Percentiles rank a stretch among this genome's conserved stretches.
phyloP scores from a whole-genome alignment of 106 monocot species.

The Dactylorhiza incarnata region DNA sequence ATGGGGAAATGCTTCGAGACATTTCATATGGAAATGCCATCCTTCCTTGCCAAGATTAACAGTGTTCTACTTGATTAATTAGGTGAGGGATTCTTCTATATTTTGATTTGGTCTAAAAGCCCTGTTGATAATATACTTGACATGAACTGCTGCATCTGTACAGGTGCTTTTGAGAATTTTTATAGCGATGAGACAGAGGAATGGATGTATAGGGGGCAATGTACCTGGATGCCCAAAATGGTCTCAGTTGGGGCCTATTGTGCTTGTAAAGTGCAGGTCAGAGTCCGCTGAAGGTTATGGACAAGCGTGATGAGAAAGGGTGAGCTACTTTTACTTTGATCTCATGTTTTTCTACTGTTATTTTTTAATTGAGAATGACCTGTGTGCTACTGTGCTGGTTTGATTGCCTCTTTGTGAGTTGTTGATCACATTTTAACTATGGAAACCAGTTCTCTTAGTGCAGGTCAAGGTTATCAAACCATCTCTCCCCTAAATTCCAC shows the following conservation, averaged over 20 bases:
- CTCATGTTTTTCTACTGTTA: neutral
- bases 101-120: too few species aligned
- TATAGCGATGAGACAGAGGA: slow-evolving; percentile 95
- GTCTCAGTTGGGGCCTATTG: slow-evolving; percentile 72
- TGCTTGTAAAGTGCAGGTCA: slow-evolving; percentile 83
- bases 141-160: too few species aligned
- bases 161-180: slow-evolving; percentile 93
- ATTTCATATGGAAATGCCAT: too few species aligned
- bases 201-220: slow-evolving; percentile 97
- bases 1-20: too few species aligned
- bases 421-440: neutral
- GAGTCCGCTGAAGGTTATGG: slow-evolving; percentile 38
- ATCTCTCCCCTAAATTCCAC: neutral
- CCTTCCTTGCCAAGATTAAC: too few species aligned
- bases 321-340: slow-evolving; percentile 20
- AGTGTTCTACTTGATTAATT: too few species aligned
- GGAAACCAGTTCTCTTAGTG: neutral
- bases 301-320: slow-evolving; percentile 30
- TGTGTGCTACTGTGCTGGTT: neutral
- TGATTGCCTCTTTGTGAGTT: neutral
- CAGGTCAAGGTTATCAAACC: neutral
- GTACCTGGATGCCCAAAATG: slow-evolving; percentile 74
- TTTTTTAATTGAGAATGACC: neutral
- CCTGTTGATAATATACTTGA: too few species aligned
- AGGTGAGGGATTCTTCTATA: too few species aligned